Evolutionary conservation across 306 rosid genomes (phyloP).

Genomic region (Arachis stenosperma): DNA sequence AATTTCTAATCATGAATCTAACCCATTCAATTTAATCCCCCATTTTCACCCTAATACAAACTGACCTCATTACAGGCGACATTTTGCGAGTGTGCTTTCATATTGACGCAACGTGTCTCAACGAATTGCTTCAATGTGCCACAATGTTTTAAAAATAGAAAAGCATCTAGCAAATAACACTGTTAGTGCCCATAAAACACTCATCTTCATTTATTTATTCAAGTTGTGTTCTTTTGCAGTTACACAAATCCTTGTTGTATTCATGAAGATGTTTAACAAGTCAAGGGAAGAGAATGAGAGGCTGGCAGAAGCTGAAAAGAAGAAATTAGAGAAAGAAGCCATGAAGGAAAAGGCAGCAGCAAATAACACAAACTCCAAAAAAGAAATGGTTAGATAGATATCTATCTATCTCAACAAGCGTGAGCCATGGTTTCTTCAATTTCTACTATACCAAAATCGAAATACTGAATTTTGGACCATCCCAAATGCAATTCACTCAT

Average conservation of each 20-base stretch:
- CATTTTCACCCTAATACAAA: too few relatives aligned
- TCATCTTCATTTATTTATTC: background rate
- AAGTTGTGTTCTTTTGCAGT: constrained; percentile 59
- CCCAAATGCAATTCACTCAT: constrained; percentile 30
- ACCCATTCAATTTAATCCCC: too few relatives aligned
- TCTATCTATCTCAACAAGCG: constrained; percentile 13
- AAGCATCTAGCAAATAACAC: too few relatives aligned
- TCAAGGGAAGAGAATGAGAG: constrained; percentile 91
- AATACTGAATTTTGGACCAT: constrained; percentile 15
- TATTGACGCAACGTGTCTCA: too few relatives aligned
- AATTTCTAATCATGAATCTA: too few relatives aligned
- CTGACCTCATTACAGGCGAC: too few relatives aligned
- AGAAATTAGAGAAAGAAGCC: constrained; percentile 91
- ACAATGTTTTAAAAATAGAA: too few relatives aligned
- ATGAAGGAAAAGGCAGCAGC: constrained; percentile 73
- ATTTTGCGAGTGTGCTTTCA: too few relatives aligned
- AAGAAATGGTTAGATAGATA: constrained; percentile 47
- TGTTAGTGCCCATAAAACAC: background rate
- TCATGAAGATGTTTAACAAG: constrained; percentile 86
- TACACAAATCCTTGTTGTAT: constrained; percentile 81
- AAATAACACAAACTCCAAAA: constrained; percentile 45
- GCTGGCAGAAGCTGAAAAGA: constrained; percentile 87
- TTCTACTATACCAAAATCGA: background rate
- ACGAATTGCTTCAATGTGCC: too few relatives aligned
- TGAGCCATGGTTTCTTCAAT: constrained; percentile 9